These are phyloP conservation scores for Rhodomyrtus psidioides DNA, from an alignment of 441 rosid genomes.

Conservation along the genomic window DNA sequence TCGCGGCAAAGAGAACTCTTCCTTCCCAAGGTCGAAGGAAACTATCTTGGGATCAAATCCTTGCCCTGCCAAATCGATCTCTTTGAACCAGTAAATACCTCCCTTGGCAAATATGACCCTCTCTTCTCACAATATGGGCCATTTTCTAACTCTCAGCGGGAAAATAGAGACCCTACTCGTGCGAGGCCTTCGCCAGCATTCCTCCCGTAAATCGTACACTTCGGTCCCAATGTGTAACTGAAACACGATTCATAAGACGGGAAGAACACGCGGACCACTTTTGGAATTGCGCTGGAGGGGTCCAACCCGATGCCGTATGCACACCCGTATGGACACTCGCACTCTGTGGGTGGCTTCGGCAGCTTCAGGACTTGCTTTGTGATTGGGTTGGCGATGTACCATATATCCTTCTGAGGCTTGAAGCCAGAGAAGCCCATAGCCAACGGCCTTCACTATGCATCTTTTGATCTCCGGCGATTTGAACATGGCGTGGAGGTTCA, in stretches of 20 bases:
- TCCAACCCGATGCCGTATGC: neutral
- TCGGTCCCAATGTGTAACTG: neutral
- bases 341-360: neutral
- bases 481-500: neutral
- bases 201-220: neutral
- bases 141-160: neutral
- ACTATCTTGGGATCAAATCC: neutral
- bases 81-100: neutral
- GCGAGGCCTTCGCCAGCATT: neutral
- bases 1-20: neutral
- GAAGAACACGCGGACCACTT: neutral
- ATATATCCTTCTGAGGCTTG: neutral
- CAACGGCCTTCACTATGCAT: neutral
- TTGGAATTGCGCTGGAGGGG: neutral
- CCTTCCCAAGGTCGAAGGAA: neutral
- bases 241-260: neutral
- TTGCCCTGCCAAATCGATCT: neutral
- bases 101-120: neutral
- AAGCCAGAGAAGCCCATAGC: neutral
- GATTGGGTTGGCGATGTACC: neutral
- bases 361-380: neutral
- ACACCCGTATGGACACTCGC: neutral
- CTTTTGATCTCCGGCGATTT: neutral
- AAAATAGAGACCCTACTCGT: neutral
- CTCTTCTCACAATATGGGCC: neutral